Percentiles rank a stretch among this genome's conserved stretches.
Evolutionary conservation across 805 yeast genomes (phyloP).

Genomic region (Lipomyces starkeyi): DNA sequence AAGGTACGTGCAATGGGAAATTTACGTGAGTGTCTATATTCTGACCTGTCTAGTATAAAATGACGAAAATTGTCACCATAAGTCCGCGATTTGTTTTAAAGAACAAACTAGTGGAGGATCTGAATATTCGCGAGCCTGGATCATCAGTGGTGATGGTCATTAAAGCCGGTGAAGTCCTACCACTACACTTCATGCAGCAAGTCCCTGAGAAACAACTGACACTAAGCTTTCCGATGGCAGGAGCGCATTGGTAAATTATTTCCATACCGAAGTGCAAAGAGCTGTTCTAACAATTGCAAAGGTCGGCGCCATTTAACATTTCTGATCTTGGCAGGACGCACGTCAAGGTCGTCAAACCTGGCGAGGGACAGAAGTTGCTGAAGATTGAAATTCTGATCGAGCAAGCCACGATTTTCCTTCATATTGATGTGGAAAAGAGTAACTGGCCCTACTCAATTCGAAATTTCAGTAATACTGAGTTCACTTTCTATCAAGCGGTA

Average conservation of each 20-base stretch:
- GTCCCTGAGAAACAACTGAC: slow-evolving; percentile 62
- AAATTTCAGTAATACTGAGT: slow-evolving; percentile 87
- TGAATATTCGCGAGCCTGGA: slow-evolving; percentile 73
- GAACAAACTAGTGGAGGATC: slow-evolving; percentile 61
- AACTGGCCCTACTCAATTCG: slow-evolving; percentile 93
- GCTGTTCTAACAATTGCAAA: slow-evolving; percentile 56
- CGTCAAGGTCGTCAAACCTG: slow-evolving; percentile 68
- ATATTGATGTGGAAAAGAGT: slow-evolving; percentile 70
- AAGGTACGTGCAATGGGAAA: slow-evolving; percentile 44
- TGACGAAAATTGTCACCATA: slow-evolving; percentile 77
- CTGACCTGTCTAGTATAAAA: slow-evolving; percentile 51
- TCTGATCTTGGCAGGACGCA: slow-evolving; percentile 83
- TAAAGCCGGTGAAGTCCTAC: slow-evolving; percentile 41
- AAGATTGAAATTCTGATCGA: slow-evolving; percentile 80
- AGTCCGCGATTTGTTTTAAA: slow-evolving; percentile 82
- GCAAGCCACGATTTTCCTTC: slow-evolving; percentile 78
- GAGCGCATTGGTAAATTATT: slow-evolving; percentile 25
- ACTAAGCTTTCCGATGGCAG: slow-evolving; percentile 57
- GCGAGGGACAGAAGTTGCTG: slow-evolving; percentile 65
- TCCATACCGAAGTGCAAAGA: not conserved
- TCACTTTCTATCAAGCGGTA: slow-evolving; percentile 79
- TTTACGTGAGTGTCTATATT: not conserved
- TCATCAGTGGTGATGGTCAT: slow-evolving; percentile 52
- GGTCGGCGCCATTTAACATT: slow-evolving; percentile 89
- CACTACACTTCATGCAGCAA: slow-evolving; percentile 61